Evolutionary conservation across 805 yeast species (phyloP), one percentile per base, ranked within the genome.

Genomic region (Zygosaccharomyces rouxii): DNA sequence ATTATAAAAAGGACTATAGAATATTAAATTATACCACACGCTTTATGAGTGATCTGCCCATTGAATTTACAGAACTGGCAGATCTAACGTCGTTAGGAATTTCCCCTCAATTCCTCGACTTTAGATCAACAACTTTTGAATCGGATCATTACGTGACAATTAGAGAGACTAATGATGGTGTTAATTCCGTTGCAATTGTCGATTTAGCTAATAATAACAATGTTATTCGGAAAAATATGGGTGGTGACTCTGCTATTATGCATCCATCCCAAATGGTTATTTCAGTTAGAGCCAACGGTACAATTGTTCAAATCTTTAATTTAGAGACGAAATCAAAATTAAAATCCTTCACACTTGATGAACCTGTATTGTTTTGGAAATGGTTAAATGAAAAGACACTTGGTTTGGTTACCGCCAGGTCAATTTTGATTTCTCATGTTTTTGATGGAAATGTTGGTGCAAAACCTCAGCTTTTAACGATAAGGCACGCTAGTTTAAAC

Each of bases 231-330:
- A 92, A 94, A 71, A 86, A 87, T 68, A 94, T 94, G 96, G 79
- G 87, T 48, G 99, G 99, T 39, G 99, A 94, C 71, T 86, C 89
- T 54, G 98, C 97, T 44, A 94, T 94, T 65, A 83, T 94, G 94
- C 95, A 89, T 69, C 98, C 99, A 29, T 64, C 71, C n/a, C 81
- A 84, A 68, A 82, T 85, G 70, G 89, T 90, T 54, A 89, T 94
- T 59, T 89, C 97, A 13, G 80, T 94, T 56, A 81, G 98, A 65
- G 98, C 98, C 38, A 94, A 89, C 64, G 97, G 97, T 57, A 89
- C 97, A 42, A 90, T 97, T 35, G 79, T 94, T 53, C 99, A 89
- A 72, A 87, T 94, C 57, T 95, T 94, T 72, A 87, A 94, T 70
- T 77, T 94, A 59, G 86, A 83, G 46, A 73, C 89, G 26, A 89